Evolutionary conservation across 345 rosid species (phyloP).

Genomic region (Erucastrum elatum): DNA sequence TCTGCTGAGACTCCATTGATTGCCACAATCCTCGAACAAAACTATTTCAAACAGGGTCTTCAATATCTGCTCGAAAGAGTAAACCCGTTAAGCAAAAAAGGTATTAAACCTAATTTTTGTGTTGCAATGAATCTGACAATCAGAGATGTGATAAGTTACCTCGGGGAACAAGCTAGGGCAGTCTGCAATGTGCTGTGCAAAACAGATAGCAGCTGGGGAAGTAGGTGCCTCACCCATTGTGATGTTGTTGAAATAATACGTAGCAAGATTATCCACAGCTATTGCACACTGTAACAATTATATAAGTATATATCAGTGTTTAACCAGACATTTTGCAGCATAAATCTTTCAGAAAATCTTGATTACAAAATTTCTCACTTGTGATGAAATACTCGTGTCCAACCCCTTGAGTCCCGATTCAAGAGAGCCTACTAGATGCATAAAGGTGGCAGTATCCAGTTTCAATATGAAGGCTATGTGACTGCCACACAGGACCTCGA

Average conservation of each 20-base stretch:
- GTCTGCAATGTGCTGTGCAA: slow-evolving; percentile 85
- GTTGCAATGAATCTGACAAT: slow-evolving; percentile 1
- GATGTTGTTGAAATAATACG: slow-evolving; percentile 93
- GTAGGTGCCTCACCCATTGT: slow-evolving; percentile 89
- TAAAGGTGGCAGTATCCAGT: slow-evolving; percentile 81
- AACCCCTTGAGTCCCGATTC: slow-evolving; percentile 97
- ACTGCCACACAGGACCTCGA: slow-evolving; percentile 83
- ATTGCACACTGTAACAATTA: slow-evolving; percentile 75
- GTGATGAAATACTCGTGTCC: slow-evolving; percentile 86
- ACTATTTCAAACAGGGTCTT: slow-evolving; percentile 94
- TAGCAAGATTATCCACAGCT: slow-evolving; percentile 94
- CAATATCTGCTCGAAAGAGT: slow-evolving; percentile 63
- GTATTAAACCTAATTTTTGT: background rate
- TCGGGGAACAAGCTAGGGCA: slow-evolving; percentile 95
- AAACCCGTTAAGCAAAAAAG: background rate
- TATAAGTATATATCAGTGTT: background rate
- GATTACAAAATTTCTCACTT: slow-evolving; percentile 53
- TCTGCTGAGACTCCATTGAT: slow-evolving; percentile 99
- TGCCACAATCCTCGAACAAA: slow-evolving; percentile 91
- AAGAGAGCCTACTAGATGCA: slow-evolving; percentile 90
- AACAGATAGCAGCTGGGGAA: slow-evolving; percentile 70
- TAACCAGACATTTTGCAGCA: background rate
- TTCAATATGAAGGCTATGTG: slow-evolving; percentile 77
- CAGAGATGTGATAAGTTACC: slow-evolving; percentile 47
- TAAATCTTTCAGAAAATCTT: background rate